These are phyloP conservation scores for Oryza coarctata DNA, from an alignment of 176 grass and related monocot species.

Conservation along the genomic window DNA sequence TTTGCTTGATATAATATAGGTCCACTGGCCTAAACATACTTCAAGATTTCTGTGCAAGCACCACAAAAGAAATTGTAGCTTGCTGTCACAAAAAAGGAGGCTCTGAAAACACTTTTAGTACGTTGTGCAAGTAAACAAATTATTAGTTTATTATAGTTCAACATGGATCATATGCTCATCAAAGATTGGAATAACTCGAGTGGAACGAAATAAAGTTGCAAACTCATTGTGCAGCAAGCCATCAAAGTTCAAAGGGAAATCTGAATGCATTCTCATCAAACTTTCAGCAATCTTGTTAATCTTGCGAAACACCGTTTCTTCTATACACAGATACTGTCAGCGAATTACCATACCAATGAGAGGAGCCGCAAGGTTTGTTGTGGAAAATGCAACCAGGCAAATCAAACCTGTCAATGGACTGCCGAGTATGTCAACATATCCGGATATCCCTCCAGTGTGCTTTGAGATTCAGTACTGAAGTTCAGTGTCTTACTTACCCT, in stretches of 20 bases:
- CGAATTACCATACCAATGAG: neutral
- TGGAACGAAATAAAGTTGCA: neutral
- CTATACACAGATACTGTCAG: slow-evolving; percentile 15
- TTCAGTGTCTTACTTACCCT: neutral
- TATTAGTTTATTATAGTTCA: neutral
- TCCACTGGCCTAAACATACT: neutral
- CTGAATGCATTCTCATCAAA: neutral
- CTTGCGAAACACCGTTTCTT: neutral
- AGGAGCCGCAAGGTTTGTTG: slow-evolving; percentile 26
- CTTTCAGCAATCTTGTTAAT: neutral
- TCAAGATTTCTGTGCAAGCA: neutral
- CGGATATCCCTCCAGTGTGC: neutral
- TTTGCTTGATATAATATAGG: neutral
- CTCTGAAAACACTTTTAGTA: neutral
- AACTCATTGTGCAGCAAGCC: neutral
- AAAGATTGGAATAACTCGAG: neutral
- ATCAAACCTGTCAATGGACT: slow-evolving; percentile 27
- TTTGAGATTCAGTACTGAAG: neutral
- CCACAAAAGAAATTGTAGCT: neutral
- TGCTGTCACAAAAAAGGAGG: neutral
- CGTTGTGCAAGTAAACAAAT: neutral
- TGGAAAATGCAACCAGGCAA: slow-evolving; percentile 52
- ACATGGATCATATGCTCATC: neutral
- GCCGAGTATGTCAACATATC: slow-evolving; percentile 37
- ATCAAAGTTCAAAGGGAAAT: neutral